These are phyloP conservation scores for Lachancea kluyveri DNA, from an alignment of 805 yeast species.

Conservation along the genomic window DNA sequence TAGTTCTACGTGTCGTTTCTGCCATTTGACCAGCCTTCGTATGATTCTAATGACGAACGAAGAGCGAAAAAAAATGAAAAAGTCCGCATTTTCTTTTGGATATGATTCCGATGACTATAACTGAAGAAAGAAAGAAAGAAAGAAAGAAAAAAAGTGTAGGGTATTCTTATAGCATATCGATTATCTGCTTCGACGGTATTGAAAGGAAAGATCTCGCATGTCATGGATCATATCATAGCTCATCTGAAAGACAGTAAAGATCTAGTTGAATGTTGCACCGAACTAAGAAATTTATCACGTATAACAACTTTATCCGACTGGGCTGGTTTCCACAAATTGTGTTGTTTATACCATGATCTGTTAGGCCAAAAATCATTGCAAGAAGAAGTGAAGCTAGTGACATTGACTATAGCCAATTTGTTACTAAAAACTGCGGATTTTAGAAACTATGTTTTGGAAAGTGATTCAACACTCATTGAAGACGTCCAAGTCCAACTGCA, in stretches of 20 bases:
- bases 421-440: conserved; percentile 6
- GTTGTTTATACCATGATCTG: conserved; percentile 5
- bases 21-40: too few species aligned
- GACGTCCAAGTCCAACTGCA: conserved; percentile 6
- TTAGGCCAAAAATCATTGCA: not conserved
- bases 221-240: conserved; percentile 5
- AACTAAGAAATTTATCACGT: conserved; percentile 7
- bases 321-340: conserved; percentile 3
- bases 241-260: not conserved
- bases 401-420: conserved; percentile 8
- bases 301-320: not conserved
- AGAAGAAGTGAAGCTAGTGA: conserved; percentile 1
- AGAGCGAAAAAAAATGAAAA: too few species aligned
- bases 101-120: too few species aligned
- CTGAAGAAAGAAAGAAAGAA: too few species aligned
- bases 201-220: too few species aligned
- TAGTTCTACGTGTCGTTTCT: too few species aligned
- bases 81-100: too few species aligned
- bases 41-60: too few species aligned
- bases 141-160: too few species aligned
- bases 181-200: too few species aligned
- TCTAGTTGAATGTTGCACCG: conserved; percentile 1
- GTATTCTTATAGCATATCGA: too few species aligned
- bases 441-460: conserved; percentile 2
- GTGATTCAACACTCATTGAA: conserved; percentile 2